A percentile compares a stretch with the other conserved stretches of the same genome.
Conservation (phyloP, 768 basidiomycete species). For the Amanita pallidorosea region DNA sequence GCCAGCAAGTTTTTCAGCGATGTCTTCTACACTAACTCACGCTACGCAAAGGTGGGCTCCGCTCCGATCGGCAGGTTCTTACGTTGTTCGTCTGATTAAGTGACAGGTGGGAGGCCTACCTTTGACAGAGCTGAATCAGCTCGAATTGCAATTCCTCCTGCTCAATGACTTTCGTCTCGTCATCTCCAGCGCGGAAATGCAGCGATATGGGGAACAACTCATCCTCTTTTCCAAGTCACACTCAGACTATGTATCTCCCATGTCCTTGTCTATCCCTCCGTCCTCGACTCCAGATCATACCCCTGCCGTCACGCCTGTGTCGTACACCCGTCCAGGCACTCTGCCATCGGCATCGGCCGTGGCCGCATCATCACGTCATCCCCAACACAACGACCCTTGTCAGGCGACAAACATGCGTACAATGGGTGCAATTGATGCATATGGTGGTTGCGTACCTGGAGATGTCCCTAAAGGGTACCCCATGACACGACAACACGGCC, state of each 20-base stretch:
- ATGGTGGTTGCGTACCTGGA: constrained; percentile 30
- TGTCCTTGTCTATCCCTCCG: constrained; percentile 11
- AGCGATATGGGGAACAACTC: constrained; percentile 87
- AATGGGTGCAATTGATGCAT: constrained; percentile 48
- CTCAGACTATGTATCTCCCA: constrained; percentile 4
- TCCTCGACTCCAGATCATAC: constrained; percentile 12
- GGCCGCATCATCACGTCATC: constrained; percentile 4
- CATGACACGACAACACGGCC: constrained; percentile 1
- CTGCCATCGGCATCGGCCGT: constrained; percentile 3
- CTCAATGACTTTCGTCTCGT: constrained; percentile 91
- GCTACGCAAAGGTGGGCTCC: constrained; percentile 81
- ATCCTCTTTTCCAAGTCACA: constrained; percentile 50
- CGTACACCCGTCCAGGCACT: neutral
- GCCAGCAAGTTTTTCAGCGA: constrained; percentile 98
- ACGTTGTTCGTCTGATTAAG: neutral
- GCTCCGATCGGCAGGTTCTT: constrained; percentile 10
- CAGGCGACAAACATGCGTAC: constrained; percentile 13
- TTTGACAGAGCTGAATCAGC: constrained; percentile 84
- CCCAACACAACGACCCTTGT: constrained; percentile 8
- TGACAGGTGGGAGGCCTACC: constrained; percentile 90
- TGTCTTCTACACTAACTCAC: constrained; percentile 97
- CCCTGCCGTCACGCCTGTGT: neutral
- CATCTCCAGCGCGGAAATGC: constrained; percentile 86
- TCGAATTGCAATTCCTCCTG: constrained; percentile 94
- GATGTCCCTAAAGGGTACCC: constrained; percentile 5